phyloP scores from a whole-genome alignment of 2,329 filamentous ascomycete genomes.

The Sclerotiophoma versabilis region DNA sequence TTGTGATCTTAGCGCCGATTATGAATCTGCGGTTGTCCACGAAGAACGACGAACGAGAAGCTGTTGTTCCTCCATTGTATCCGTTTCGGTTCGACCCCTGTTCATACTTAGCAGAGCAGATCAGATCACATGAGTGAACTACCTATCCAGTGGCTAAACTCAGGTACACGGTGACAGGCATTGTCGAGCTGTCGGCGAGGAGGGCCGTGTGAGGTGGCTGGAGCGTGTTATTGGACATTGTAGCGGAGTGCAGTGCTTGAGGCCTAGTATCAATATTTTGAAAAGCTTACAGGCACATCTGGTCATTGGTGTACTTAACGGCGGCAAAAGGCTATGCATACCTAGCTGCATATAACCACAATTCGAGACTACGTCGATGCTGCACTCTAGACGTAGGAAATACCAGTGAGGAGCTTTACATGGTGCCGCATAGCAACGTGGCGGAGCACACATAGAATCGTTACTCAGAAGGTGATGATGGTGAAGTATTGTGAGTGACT shows the following conservation, averaged over 20 bases:
- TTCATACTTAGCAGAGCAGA: no score
- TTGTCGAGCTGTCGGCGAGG: no score
- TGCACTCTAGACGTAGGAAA: neutral
- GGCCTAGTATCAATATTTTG: neutral
- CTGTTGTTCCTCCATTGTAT: no score
- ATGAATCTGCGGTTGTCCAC: no score
- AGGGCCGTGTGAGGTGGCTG: neutral
- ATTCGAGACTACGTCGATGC: neutral
- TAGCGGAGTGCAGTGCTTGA: neutral
- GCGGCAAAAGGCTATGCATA: no score
- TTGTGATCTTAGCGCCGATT: constrained; percentile 10
- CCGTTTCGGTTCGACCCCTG: no score
- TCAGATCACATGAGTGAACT: no score
- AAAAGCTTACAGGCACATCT: neutral
- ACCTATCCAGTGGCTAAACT: neutral
- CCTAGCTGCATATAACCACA: no score
- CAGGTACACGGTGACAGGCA: no score
- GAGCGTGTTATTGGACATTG: neutral
- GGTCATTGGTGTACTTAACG: neutral
- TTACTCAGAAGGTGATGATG: neutral
- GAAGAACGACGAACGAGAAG: no score
- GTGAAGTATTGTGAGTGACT: neutral
- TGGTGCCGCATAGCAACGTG: neutral
- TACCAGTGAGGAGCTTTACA: neutral
- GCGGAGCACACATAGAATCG: neutral